Conservation (phyloP, 768 basidiomycete genomes). For the Galerina marginata region DNA sequence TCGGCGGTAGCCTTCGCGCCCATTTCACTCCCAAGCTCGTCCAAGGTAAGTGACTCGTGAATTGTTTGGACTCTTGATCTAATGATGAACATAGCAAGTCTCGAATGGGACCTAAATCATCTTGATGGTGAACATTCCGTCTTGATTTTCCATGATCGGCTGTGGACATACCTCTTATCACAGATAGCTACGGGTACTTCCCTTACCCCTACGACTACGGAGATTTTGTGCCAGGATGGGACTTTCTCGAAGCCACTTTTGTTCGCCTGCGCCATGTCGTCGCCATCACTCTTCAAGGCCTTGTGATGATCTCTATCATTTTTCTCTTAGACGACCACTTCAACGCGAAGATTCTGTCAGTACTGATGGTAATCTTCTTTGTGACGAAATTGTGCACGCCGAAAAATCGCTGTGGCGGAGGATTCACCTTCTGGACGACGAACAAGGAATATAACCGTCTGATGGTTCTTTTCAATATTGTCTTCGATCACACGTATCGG, state of each 20-base stretch:
- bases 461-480: constrained; percentile 41
- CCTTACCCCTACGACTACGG: constrained; percentile 33
- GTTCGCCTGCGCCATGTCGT: constrained; percentile 26
- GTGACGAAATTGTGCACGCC: constrained; percentile 38
- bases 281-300: constrained; percentile 31
- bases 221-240: constrained; percentile 40
- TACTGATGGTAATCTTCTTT: constrained; percentile 34
- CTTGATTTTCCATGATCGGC: background rate
- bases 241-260: constrained; percentile 31
- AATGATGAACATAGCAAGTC: constrained; percentile 24
- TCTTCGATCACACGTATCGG: constrained; percentile 41
- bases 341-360: constrained; percentile 30
- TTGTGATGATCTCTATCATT: constrained; percentile 26
- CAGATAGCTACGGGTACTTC: constrained; percentile 6
- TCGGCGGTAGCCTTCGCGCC: constrained; percentile 37
- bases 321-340: constrained; percentile 4
- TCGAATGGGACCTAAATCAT: constrained; percentile 24
- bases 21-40: constrained; percentile 46
- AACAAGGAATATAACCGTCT: constrained; percentile 43
- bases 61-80: background rate
- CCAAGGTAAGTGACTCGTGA: constrained; percentile 30
- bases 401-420: constrained; percentile 40
- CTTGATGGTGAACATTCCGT: constrained; percentile 20
- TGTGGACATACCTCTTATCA: background rate
- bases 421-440: constrained; percentile 45